Conservation (phyloP, 1,139 yeast genomes). For the Hyphopichia khmerensis region DNA sequence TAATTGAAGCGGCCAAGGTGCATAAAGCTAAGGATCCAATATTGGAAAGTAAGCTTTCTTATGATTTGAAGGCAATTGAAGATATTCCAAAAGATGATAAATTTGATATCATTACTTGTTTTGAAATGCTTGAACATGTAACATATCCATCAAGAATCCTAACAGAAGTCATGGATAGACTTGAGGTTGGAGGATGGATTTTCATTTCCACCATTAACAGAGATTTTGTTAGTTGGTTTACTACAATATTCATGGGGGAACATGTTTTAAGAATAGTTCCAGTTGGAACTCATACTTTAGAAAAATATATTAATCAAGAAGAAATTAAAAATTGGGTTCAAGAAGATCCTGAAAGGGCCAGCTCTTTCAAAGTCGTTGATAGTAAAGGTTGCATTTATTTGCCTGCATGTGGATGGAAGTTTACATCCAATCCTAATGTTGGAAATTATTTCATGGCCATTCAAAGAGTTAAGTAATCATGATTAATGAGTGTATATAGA, state of each 20-base stretch:
- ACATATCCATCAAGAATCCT: conserved; percentile 77
- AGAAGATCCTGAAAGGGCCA: conserved; percentile 26
- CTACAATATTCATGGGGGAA: conserved; percentile 92
- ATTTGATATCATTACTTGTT: conserved; percentile 82
- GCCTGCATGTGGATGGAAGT: conserved; percentile 85
- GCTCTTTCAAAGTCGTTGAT: conserved; percentile 57
- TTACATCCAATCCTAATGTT: conserved; percentile 53
- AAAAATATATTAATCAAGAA: conserved; percentile 75
- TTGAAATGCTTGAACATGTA: conserved; percentile 94
- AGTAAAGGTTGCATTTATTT: conserved; percentile 79
- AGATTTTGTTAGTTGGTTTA: conserved; percentile 85
- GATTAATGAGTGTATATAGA: not conserved
- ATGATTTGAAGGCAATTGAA: conserved; percentile 63
- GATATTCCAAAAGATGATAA: conserved; percentile 44
- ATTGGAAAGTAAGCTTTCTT: conserved; percentile 52
- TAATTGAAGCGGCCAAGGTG: conserved; percentile 70
- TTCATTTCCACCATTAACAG: conserved; percentile 91
- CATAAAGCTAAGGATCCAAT: conserved; percentile 71
- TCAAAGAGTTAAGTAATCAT: conserved; percentile 30
- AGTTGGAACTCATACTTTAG: conserved; percentile 83
- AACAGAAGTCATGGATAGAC: conserved; percentile 60
- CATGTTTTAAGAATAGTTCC: conserved; percentile 80
- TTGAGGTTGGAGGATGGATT: conserved; percentile 80
- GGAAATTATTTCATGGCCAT: conserved; percentile 94
- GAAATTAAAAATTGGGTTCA: conserved; percentile 73